Conservation (phyloP, 192 early-diverging fungal species). For the Coemansia sp. region DNA sequence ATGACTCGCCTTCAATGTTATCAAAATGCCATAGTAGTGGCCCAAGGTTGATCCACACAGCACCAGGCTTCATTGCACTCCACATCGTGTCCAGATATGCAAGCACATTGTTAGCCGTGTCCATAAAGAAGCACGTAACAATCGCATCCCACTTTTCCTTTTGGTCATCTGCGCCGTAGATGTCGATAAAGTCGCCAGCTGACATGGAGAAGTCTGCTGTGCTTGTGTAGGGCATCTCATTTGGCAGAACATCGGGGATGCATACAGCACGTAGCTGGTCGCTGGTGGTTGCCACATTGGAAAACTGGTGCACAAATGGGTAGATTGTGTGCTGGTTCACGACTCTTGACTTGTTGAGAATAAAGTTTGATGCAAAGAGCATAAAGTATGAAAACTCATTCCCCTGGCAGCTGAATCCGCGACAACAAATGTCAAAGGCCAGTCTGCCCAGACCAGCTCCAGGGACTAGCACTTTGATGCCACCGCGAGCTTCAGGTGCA, state of each 20-base stretch:
- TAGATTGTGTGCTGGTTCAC: slow-evolving; percentile 71
- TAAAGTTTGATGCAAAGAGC: slow-evolving; percentile 90
- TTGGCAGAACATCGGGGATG: slow-evolving; percentile 85
- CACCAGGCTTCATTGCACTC: slow-evolving; percentile 71
- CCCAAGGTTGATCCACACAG: slow-evolving; percentile 85
- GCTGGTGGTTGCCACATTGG: slow-evolving; percentile 63
- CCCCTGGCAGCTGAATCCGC: slow-evolving; percentile 74
- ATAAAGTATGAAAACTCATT: slow-evolving; percentile 99
- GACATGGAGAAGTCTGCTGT: slow-evolving; percentile 90
- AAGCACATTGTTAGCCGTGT: slow-evolving; percentile 91
- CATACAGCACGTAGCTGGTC: slow-evolving; percentile 66
- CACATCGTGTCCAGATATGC: slow-evolving; percentile 85
- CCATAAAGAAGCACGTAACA: slow-evolving; percentile 96
- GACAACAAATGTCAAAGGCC: slow-evolving; percentile 84
- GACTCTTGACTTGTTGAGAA: slow-evolving; percentile 76
- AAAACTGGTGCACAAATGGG: slow-evolving; percentile 93
- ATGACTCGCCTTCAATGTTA: slow-evolving; percentile 73
- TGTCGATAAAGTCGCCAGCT: slow-evolving; percentile 95
- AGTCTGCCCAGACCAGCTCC: slow-evolving; percentile 96
- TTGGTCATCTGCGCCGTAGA: slow-evolving; percentile 69
- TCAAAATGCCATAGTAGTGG: slow-evolving; percentile 96
- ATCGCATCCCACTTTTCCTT: slow-evolving; percentile 81
- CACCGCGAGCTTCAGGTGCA: slow-evolving; percentile 51
- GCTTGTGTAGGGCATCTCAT: slow-evolving; percentile 29
- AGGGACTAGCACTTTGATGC: slow-evolving; percentile 78